Evolutionary conservation across 2,329 filamentous ascomycete species (phyloP).

Genomic region (Penicillium nordicum): DNA sequence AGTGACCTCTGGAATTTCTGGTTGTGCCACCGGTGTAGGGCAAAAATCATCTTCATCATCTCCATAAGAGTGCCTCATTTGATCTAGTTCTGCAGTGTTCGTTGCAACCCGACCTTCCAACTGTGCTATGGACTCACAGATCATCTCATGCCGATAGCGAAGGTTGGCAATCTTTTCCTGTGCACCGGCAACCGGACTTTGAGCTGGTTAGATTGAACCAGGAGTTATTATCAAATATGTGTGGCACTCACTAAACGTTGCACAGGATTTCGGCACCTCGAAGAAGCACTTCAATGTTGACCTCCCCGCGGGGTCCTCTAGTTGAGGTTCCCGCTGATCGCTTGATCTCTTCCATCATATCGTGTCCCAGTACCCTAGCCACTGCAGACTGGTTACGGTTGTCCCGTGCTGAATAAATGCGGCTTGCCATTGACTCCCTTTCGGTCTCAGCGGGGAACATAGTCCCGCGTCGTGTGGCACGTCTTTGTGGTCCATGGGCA

Average conservation of each 20-base stretch:
- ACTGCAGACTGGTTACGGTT: constrained; percentile 74
- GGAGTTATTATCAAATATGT: background rate
- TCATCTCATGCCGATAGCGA: constrained; percentile 66
- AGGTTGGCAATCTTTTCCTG: constrained; percentile 70
- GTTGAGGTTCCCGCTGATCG: constrained; percentile 56
- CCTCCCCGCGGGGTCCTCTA: constrained; percentile 58
- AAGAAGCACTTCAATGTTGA: constrained; percentile 83
- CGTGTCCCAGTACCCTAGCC: constrained; percentile 79
- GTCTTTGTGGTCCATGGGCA: constrained; percentile 46
- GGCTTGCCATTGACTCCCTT: constrained; percentile 44
- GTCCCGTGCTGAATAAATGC: constrained; percentile 52
- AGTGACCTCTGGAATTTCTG: constrained; percentile 31
- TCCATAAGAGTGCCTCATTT: constrained; percentile 61
- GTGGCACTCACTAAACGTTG: constrained; percentile 66
- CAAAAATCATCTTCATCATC: constrained; percentile 56
- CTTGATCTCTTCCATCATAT: constrained; percentile 78
- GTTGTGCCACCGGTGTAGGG: constrained; percentile 33
- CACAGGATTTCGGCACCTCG: constrained; percentile 87
- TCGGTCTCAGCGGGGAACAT: constrained; percentile 44
- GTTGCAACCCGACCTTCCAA: constrained; percentile 77
- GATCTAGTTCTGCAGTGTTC: constrained; percentile 69
- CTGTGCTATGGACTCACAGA: constrained; percentile 70
- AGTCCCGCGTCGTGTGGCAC: constrained; percentile 48
- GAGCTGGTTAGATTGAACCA: constrained; percentile 13
- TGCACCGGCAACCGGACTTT: constrained; percentile 69